Evolutionary conservation across 169 alveolate genomes (phyloP).

Genomic region (Eimeria maxima): DNA sequence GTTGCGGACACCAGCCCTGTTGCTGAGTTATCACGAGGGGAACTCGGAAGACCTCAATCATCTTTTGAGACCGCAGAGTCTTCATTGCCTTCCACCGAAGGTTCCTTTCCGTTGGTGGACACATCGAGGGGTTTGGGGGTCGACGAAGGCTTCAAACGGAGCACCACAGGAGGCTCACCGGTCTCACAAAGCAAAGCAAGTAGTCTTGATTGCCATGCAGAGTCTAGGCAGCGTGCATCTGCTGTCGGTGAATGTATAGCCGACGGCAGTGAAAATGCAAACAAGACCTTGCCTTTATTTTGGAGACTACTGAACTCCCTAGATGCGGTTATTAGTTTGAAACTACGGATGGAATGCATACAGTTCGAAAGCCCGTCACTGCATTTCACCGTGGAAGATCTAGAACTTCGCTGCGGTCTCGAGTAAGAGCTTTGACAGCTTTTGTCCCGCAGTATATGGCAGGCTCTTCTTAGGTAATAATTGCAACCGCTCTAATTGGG

Average conservation of each 20-base stretch:
- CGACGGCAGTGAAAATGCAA: background rate
- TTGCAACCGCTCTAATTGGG: background rate
- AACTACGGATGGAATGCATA: conserved; percentile 7
- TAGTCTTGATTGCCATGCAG: background rate
- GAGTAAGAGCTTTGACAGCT: conserved; percentile 1
- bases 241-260: background rate
- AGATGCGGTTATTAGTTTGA: background rate
- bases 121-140: background rate
- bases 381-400: conserved; percentile 56
- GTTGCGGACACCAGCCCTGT: background rate
- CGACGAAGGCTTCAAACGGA: background rate
- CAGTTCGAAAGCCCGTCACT: conserved; percentile 58
- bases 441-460: background rate
- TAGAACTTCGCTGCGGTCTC: conserved; percentile 39
- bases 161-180: conserved; percentile 26
- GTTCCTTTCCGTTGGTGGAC: background rate
- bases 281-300: background rate
- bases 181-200: conserved; percentile 21
- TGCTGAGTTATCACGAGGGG: background rate
- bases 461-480: background rate
- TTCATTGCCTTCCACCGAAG: background rate
- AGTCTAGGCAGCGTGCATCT: background rate
- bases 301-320: background rate
- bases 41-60: background rate
- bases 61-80: conserved; percentile 56